Conservation (phyloP, 306 rosid genomes). For the Inga leiocalycina region DNA sequence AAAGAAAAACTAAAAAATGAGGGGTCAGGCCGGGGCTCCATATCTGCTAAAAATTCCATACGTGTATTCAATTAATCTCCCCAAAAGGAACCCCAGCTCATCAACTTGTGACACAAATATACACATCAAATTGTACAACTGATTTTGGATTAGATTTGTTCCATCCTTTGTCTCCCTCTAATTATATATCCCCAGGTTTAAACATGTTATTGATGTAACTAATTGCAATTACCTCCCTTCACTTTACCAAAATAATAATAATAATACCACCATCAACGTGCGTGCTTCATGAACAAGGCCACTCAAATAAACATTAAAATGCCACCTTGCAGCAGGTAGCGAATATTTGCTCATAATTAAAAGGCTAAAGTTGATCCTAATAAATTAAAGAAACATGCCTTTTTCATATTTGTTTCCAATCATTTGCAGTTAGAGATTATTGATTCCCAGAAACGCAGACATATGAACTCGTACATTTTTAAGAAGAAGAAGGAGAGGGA, state of each 20-base stretch:
- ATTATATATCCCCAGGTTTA: slow-evolving; percentile 34
- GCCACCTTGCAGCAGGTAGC: slow-evolving; percentile 16
- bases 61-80: slow-evolving; percentile 13
- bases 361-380: slow-evolving; percentile 1
- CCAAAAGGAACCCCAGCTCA: slow-evolving; percentile 50
- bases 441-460: slow-evolving; percentile 42
- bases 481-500: slow-evolving; percentile 22
- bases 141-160: slow-evolving; percentile 57
- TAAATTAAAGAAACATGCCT: slow-evolving; percentile 7
- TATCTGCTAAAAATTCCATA: slow-evolving; percentile 19
- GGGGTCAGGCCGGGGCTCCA: slow-evolving; percentile 17
- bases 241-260: neutral
- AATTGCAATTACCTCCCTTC: slow-evolving; percentile 26
- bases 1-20: neutral
- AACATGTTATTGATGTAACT: neutral
- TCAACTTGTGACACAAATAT: slow-evolving; percentile 42
- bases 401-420: slow-evolving; percentile 43
- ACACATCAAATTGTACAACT: slow-evolving; percentile 37
- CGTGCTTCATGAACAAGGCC: neutral
- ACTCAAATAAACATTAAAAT: slow-evolving; percentile 9
- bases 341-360: neutral
- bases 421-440: slow-evolving; percentile 53
- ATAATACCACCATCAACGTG: neutral
- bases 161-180: slow-evolving; percentile 47
- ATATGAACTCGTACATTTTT: slow-evolving; percentile 1